These are phyloP conservation scores for Asclepias syriaca DNA, from an alignment of 257 asterid genomes.

Conservation along the genomic window DNA sequence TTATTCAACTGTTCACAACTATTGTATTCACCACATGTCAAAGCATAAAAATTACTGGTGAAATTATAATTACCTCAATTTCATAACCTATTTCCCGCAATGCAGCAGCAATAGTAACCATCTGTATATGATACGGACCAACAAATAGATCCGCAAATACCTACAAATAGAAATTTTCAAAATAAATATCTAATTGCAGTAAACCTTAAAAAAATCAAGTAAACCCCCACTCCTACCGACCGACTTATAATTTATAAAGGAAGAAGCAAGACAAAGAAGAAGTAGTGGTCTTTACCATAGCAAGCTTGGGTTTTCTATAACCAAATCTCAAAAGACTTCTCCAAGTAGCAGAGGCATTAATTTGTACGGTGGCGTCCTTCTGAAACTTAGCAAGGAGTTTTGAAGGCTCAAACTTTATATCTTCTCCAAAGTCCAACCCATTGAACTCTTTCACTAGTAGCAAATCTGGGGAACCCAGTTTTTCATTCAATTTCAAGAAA, in stretches of 20 bases:
- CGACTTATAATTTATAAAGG: neutral
- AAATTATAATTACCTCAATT: constrained; percentile 58
- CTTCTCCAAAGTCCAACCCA: constrained; percentile 66
- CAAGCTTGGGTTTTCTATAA: constrained; percentile 65
- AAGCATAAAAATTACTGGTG: neutral
- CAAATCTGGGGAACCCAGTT: constrained; percentile 31
- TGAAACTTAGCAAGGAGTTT: constrained; percentile 51
- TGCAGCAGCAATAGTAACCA: constrained; percentile 71
- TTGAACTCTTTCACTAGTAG: constrained; percentile 43
- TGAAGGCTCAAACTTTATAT: constrained; percentile 57
- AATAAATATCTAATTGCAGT: neutral
- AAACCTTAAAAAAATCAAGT: neutral
- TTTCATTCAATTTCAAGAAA: constrained; percentile 27
- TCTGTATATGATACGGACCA: constrained; percentile 78
- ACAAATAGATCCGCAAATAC: constrained; percentile 75
- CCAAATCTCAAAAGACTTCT: constrained; percentile 50
- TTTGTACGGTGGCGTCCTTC: constrained; percentile 26
- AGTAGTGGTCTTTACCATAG: constrained; percentile 50
- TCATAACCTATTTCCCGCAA: constrained; percentile 73
- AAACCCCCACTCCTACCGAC: neutral
- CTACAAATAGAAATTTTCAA: constrained; percentile 36
- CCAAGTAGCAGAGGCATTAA: constrained; percentile 35
- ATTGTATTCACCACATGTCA: neutral
- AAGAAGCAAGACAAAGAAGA: neutral
- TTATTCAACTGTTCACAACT: neutral